A percentile compares a stretch with the other conserved stretches of the same genome.
phyloP scores from a whole-genome alignment of 352 stramenopile species.

The Plasmopara muralis region DNA sequence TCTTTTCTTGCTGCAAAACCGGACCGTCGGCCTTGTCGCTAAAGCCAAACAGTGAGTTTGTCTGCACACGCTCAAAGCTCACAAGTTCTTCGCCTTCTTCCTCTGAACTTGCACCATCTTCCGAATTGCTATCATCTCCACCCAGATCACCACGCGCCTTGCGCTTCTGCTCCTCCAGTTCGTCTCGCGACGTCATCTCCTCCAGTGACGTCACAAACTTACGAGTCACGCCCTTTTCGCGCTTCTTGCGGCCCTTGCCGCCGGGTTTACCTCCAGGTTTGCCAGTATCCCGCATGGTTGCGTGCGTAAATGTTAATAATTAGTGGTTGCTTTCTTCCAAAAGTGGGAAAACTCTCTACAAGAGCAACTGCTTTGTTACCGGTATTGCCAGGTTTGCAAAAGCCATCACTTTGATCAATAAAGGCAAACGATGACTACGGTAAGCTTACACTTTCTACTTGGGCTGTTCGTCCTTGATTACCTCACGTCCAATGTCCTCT shows the following conservation, averaged over 20 bases:
- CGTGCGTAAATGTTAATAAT: not conserved
- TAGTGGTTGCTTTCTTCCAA: not conserved
- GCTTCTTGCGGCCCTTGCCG: slow-evolving; percentile 57
- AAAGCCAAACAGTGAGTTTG: slow-evolving; percentile 67
- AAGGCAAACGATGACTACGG: slow-evolving; percentile 16
- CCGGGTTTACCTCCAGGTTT: slow-evolving; percentile 39
- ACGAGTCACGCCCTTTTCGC: slow-evolving; percentile 64
- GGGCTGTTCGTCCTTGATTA: not conserved
- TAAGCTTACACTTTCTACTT: slow-evolving; percentile 4
- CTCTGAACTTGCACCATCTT: slow-evolving; percentile 51
- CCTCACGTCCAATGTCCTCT: not conserved
- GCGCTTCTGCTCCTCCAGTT: slow-evolving; percentile 70
- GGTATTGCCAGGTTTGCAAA: too few relatives aligned
- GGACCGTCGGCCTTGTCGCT: slow-evolving; percentile 51
- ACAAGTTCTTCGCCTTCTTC: slow-evolving; percentile 47
- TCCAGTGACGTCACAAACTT: slow-evolving; percentile 82
- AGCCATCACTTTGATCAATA: too few relatives aligned
- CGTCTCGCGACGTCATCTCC: slow-evolving; percentile 73
- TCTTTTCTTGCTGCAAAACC: slow-evolving; percentile 52
- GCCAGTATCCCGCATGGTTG: slow-evolving; percentile 42
- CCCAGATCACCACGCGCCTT: slow-evolving; percentile 51
- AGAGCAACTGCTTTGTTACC: slow-evolving; percentile 6
- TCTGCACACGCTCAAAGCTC: slow-evolving; percentile 72
- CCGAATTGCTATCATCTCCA: slow-evolving; percentile 38
- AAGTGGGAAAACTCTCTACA: slow-evolving; percentile 9